Conservation (phyloP, 305 asterid genomes). For the Ruellia speciosa region DNA sequence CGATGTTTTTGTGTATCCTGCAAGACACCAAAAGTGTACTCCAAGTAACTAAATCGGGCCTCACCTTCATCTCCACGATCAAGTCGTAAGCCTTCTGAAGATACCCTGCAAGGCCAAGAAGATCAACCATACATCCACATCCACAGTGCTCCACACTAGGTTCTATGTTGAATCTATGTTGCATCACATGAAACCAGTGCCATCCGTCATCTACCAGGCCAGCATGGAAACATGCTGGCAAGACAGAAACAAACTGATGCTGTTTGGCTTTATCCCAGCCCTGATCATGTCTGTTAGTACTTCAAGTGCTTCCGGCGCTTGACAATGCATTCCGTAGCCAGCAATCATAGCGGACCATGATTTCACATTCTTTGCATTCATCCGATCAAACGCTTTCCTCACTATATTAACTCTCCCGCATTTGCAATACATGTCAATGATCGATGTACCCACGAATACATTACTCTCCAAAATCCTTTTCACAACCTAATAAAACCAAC, state of each 20-base stretch:
- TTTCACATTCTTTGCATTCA: slow-evolving; percentile 63
- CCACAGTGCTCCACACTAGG: slow-evolving; percentile 79
- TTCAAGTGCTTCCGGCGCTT: slow-evolving; percentile 66
- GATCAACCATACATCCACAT: slow-evolving; percentile 93
- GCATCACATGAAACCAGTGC: slow-evolving; percentile 84
- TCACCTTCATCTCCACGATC: slow-evolving; percentile 54
- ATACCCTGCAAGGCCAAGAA: slow-evolving; percentile 73
- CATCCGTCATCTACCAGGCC: slow-evolving; percentile 83
- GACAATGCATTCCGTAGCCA: slow-evolving; percentile 90
- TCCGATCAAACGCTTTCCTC: slow-evolving; percentile 52
- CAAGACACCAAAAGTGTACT: slow-evolving; percentile 75
- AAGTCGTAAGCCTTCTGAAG: slow-evolving; percentile 55
- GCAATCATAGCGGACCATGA: slow-evolving; percentile 88
- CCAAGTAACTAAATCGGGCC: slow-evolving; percentile 75
- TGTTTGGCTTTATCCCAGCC: slow-evolving; percentile 56
- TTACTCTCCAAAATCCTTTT: slow-evolving; percentile 58
- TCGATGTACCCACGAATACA: slow-evolving; percentile 63
- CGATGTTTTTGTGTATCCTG: slow-evolving; percentile 71
- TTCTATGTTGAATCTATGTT: slow-evolving; percentile 45
- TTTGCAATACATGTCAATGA: slow-evolving; percentile 84
- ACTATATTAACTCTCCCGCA: slow-evolving; percentile 61
- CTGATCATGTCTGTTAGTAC: slow-evolving; percentile 56
- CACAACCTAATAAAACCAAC: slow-evolving; percentile 38
- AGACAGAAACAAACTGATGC: slow-evolving; percentile 62
- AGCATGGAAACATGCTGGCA: slow-evolving; percentile 89